These are phyloP conservation scores for Porphyra umbilicalis DNA, from an alignment of 31 red algal genomes.

Conservation along the genomic window DNA sequence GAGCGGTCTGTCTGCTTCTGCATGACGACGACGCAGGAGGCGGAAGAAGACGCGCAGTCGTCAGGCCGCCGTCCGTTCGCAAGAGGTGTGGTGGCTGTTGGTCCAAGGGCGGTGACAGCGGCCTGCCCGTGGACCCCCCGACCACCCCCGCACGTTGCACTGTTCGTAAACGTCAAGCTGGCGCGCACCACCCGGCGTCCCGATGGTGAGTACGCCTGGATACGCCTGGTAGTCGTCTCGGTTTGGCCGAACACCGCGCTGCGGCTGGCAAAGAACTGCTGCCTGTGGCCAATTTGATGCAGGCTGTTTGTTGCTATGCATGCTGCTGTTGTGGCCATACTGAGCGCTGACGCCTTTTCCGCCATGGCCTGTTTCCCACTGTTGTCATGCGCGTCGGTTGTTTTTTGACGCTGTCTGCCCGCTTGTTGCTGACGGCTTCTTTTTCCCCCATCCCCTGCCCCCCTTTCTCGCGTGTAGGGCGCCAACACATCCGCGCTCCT, in stretches of 20 bases:
- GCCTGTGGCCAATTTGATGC: background rate
- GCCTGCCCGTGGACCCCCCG: too few species aligned
- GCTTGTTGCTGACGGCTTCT: background rate
- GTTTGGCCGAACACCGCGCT: background rate
- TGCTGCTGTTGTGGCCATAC: background rate
- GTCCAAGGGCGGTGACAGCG: too few species aligned
- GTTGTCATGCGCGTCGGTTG: background rate
- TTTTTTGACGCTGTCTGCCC: background rate
- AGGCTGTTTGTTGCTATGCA: background rate
- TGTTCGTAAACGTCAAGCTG: background rate
- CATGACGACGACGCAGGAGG: too few species aligned
- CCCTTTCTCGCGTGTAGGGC: constrained; percentile 20
- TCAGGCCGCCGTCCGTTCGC: too few species aligned
- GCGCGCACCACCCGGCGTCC: background rate
- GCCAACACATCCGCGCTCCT: constrained; percentile 92
- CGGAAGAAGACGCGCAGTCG: too few species aligned
- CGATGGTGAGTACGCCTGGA: background rate
- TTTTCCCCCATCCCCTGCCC: background rate
- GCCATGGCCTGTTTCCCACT: background rate
- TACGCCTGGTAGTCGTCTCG: too few species aligned
- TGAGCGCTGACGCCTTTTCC: background rate
- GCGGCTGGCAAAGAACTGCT: background rate
- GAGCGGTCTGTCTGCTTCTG: too few species aligned
- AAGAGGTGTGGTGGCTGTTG: too few species aligned
- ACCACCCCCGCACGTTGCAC: too few species aligned